Evolutionary conservation across 352 stramenopile genomes (phyloP), one percentile per base, ranked within the genome.

Genomic region (Phytopythium litorale): DNA sequence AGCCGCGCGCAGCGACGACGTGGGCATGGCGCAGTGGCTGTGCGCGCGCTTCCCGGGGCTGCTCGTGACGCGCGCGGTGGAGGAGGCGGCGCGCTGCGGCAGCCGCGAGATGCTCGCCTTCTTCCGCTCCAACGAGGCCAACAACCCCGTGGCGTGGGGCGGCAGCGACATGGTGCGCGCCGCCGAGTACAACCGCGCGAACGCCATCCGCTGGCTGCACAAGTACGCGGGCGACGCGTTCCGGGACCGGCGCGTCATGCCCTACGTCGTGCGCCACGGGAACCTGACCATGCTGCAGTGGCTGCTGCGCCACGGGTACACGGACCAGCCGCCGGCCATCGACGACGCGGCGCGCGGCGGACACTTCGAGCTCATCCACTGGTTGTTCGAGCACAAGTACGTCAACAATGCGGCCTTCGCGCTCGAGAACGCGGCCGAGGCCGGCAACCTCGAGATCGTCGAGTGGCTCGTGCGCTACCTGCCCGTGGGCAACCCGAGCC

Each of bases 401-500:
- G 55, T 71, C 51, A 66, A 75, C 23, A 59, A 70, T 40, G 62
- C 55, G 18, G 63, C 58, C 54, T 67, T 68, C 46, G 68, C 70
- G 40, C 48, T 81, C 21, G 71, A 76, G 56, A 40, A 75, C 37
- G 71, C 73, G 38, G 73, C 73, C 42, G 63, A 67, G 25, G 72
- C 72, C 45, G 73, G 73, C 4, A 63, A 69, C 37, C 43, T 81
- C 33, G 70, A 76, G n/a, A 63, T 81, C 45, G 70, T 81, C 8
- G 56, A 73, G 40, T 76, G 69, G 66, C 56, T 75, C 37, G 46
- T 67, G 45, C 65, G 68, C 18, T 66, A 65, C 19, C 62, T 67
- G 30, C 65, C 65, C 40, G 68, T 72, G 13, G 68, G 65, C 23
- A 75, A 75, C 45, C 57, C 65, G n/a, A 75, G 61, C 58, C 68